Evolutionary conservation across 441 rosid species (phyloP), one percentile per base, ranked within the genome.

Genomic region (Erodium chrysanthum): DNA sequence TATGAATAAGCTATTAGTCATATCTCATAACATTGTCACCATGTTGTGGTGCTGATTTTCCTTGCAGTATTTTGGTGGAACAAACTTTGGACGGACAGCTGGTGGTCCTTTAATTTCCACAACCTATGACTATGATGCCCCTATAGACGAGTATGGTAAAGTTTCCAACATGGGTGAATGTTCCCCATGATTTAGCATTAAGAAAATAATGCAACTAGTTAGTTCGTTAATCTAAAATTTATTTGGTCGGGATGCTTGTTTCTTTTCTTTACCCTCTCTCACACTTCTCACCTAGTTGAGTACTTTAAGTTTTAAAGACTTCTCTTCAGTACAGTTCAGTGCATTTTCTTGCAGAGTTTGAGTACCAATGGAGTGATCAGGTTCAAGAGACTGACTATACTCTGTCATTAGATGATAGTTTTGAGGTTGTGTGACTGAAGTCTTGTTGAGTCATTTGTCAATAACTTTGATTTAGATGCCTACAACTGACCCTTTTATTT

Each of bases 111-210:
- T 87, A 67, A 50, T 82, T 64, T 88, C 92, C 40, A 82, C 92
- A 21, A 87, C 89, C 77, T 87, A 87, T 50, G 92, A 85, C 71
- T 87, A 87, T 62, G 89, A 87, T 64, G 89, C 92, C 65, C 92
- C 92, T 12, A 65, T 85, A 42, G 89, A 87, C 71, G 92, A 87
- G 78, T 87, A 85, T 40, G 92, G 89, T 85, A 80, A 69, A 15
- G 5, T 76, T 74, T 37, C 42, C n/a, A 17, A 68, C 25, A 62
- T 11, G 11, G 33, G 40, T 25, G 48, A 27, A 50, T 29, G 17
- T 22, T 18, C 20, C 50, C 4, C 15, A 5, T 40, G 12, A 60
- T 35, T 35, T 68, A 48, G 29, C 35, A 7, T 7, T 21, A 23
- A 40, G 25, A 48, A 18, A 52, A 4, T 11, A 29, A 58, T 58